A percentile compares a stretch with the other conserved stretches of the same genome.
These are phyloP conservation scores for Hymenoscyphus occultus DNA, from an alignment of 2,329 filamentous ascomycete species.

Conservation along the genomic window DNA sequence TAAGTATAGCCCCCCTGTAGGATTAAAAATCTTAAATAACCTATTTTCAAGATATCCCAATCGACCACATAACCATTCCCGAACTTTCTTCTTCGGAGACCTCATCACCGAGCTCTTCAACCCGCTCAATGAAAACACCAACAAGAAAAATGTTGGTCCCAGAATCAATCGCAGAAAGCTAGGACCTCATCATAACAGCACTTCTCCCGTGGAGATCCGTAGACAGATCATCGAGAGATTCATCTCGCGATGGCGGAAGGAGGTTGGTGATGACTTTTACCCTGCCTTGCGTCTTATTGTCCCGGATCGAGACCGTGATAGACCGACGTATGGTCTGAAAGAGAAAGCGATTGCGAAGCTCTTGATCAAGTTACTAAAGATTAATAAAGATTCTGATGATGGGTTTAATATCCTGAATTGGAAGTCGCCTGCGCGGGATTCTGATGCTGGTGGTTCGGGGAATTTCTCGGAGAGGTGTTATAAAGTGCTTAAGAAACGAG, in stretches of 20 bases:
- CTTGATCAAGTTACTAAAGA: constrained; percentile 88
- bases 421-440: constrained; percentile 77
- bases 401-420: constrained; percentile 82
- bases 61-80: constrained; percentile 74
- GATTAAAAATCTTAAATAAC: constrained; percentile 7
- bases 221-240: constrained; percentile 81
- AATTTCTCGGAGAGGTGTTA: constrained; percentile 91
- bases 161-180: constrained; percentile 53
- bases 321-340: constrained; percentile 90
- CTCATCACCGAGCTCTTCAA: constrained; percentile 79
- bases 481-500: constrained; percentile 80
- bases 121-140: constrained; percentile 73
- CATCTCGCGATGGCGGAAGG: constrained; percentile 79
- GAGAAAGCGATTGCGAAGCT: constrained; percentile 88
- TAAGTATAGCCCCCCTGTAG: constrained; percentile 3
- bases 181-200: constrained; percentile 54
- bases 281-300: constrained; percentile 88
- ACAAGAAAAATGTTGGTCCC: constrained; percentile 47
- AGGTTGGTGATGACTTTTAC: constrained; percentile 90
- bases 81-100: constrained; percentile 78
- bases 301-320: constrained; percentile 87
- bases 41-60: constrained; percentile 64
- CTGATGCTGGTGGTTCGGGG: constrained; percentile 66
- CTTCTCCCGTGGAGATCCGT: constrained; percentile 73
- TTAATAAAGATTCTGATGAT: constrained; percentile 87